phyloP scores from a whole-genome alignment of 495 filamentous ascomycete species.

The Podospora pseudopauciseta region DNA sequence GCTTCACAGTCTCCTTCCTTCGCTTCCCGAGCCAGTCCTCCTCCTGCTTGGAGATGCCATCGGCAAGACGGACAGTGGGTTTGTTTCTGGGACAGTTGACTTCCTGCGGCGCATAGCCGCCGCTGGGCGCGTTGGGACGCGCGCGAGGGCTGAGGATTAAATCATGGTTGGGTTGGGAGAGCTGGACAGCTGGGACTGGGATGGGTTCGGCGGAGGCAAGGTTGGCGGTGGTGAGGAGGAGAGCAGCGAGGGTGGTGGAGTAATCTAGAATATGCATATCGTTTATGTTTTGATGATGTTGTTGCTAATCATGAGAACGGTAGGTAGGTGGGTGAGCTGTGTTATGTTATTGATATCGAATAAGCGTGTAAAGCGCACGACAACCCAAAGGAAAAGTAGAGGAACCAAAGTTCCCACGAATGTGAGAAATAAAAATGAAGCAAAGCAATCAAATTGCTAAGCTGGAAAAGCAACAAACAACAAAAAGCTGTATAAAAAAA shows the following conservation, averaged over 20 bases:
- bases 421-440: not conserved
- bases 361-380: too few relatives aligned
- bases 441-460: not conserved
- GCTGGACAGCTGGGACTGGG: not conserved
- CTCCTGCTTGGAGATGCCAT: conserved; percentile 61
- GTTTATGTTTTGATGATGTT: not conserved
- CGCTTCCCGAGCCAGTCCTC: conserved; percentile 58
- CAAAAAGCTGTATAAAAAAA: not conserved
- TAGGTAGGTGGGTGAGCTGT: too few relatives aligned
- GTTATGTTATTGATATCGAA: too few relatives aligned
- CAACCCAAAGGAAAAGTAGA: not conserved
- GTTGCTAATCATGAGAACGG: not conserved
- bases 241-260: not conserved
- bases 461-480: not conserved
- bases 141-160: conserved; percentile 32
- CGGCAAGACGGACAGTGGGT: conserved; percentile 51
- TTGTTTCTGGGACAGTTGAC: conserved; percentile 50
- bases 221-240: conserved; percentile 12
- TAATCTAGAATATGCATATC: not conserved
- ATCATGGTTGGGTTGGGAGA: conserved; percentile 6
- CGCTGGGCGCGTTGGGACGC: conserved; percentile 52
- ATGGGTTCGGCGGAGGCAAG: conserved; percentile 23
- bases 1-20: conserved; percentile 54
- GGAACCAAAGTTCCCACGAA: not conserved
- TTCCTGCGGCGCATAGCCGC: conserved; percentile 51